Evolutionary conservation across 1,284 basidiomycete species (phyloP).

Genomic region (Rhodotorula sp.): DNA sequence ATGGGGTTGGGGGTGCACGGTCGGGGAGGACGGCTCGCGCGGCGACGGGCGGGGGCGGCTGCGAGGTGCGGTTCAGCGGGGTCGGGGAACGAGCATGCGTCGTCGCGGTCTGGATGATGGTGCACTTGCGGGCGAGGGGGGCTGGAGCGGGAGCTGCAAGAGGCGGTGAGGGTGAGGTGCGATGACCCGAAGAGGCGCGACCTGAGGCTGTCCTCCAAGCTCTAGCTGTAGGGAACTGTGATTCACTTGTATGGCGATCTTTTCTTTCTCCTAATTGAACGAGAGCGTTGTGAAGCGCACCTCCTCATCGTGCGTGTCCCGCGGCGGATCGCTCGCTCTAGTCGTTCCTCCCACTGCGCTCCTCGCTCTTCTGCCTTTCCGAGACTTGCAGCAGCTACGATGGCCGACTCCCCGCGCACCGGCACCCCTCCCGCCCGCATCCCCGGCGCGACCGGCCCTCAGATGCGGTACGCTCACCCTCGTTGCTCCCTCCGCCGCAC

Average conservation of each 20-base stretch:
- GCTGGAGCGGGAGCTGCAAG: not conserved
- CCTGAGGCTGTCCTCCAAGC: too few relatives aligned
- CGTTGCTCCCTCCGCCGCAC: not conserved
- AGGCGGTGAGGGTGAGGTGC: not conserved
- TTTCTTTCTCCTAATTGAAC: too few relatives aligned
- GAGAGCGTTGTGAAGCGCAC: too few relatives aligned
- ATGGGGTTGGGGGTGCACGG: not conserved
- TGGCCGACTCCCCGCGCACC: constrained; percentile 23
- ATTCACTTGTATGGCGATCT: too few relatives aligned
- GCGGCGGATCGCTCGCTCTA: not conserved
- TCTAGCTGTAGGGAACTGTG: too few relatives aligned
- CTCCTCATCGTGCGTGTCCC: too few relatives aligned
- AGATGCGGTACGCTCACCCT: constrained; percentile 28
- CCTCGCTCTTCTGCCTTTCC: not conserved
- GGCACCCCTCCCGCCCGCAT: constrained; percentile 16
- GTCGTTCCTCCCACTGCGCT: not conserved
- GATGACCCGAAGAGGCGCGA: not conserved
- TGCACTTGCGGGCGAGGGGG: not conserved
- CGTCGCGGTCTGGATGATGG: not conserved
- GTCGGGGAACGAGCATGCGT: too few relatives aligned
- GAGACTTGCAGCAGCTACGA: not conserved
- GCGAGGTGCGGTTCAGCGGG: not conserved
- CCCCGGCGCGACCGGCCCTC: constrained; percentile 36
- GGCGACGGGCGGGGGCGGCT: not conserved
- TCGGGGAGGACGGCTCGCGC: not conserved